phyloP scores from a whole-genome alignment of 306 rosid genomes.

The Cyclanthera cordifolia region DNA sequence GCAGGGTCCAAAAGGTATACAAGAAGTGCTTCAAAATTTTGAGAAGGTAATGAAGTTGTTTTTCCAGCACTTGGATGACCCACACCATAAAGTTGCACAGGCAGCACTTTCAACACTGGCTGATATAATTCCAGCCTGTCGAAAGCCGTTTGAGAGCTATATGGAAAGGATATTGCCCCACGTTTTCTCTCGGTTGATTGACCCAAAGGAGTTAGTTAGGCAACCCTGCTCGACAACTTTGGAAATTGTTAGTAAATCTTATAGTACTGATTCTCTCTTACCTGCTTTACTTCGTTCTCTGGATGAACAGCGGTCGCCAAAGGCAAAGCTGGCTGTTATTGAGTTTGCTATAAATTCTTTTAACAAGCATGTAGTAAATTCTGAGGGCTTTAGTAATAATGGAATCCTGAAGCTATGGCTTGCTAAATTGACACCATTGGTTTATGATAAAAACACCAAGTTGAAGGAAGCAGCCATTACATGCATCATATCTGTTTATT shows the following conservation, averaged over 20 bases:
- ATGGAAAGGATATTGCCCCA: conserved; percentile 94
- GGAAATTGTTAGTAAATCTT: conserved; percentile 76
- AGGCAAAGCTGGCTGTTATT: conserved; percentile 95
- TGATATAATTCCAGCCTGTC: conserved; percentile 75
- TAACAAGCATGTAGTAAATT: conserved; percentile 62
- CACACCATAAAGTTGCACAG: conserved; percentile 98
- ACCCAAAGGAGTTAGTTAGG: conserved; percentile 92
- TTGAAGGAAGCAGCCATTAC: conserved; percentile 93
- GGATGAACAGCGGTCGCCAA: conserved; percentile 97
- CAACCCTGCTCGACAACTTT: conserved; percentile 73
- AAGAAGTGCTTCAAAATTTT: conserved; percentile 79
- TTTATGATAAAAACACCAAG: conserved; percentile 76
- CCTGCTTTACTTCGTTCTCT: conserved; percentile 93
- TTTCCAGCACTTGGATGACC: conserved; percentile 97
- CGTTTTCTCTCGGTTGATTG: conserved; percentile 93
- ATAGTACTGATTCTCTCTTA: conserved; percentile 74
- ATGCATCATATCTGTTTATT: conserved; percentile 81
- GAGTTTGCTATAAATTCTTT: conserved; percentile 81
- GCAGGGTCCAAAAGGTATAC: conserved; percentile 87
- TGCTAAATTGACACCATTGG: conserved; percentile 76
- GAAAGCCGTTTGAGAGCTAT: conserved; percentile 88
- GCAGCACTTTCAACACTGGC: conserved; percentile 97
- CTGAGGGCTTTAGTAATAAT: conserved; percentile 74
- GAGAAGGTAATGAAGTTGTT: conserved; percentile 98
- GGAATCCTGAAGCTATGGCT: conserved; percentile 96